Conservation (phyloP, 2,329 filamentous ascomycete species). For the Trichoderma gracile region DNA sequence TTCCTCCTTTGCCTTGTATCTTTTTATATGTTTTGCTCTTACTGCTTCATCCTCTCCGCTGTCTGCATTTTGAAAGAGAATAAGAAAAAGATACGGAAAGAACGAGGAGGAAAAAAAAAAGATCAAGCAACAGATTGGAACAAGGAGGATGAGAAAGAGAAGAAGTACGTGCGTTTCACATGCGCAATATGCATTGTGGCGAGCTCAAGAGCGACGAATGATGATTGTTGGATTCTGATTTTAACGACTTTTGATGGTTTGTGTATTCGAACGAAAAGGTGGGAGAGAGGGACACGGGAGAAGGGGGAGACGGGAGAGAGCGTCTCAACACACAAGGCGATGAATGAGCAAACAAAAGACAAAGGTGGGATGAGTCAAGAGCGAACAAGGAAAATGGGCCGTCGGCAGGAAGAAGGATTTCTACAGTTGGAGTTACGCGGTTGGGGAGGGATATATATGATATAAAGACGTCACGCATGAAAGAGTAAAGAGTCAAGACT, state of each 20-base stretch:
- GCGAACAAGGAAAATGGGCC: not conserved
- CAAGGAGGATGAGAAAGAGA: constrained; percentile 9
- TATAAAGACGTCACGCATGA: constrained; percentile 24
- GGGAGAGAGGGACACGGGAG: not conserved
- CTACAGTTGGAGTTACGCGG: constrained; percentile 18
- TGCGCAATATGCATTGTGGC: not conserved
- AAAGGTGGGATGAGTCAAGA: constrained; percentile 10
- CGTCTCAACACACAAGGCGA: not conserved
- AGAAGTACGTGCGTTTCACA: not conserved
- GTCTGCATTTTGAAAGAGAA: constrained; percentile 23
- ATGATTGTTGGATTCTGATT: constrained; percentile 29
- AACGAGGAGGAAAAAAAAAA: not conserved
- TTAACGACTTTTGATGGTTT: constrained; percentile 23
- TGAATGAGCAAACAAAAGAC: constrained; percentile 17
- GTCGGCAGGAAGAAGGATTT: constrained; percentile 1
- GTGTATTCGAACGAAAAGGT: not conserved
- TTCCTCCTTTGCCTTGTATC: constrained; percentile 27
- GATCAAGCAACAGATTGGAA: not conserved
- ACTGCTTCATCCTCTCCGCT: constrained; percentile 10
- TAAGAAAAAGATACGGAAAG: constrained; percentile 11
- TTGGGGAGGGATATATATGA: constrained; percentile 22
- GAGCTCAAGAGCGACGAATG: constrained; percentile 23
- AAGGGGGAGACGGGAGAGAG: not conserved
- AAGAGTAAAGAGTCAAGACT: constrained; percentile 17
- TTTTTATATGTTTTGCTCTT: constrained; percentile 18